Percentiles rank a stretch among this genome's conserved stretches.
Conservation (phyloP, 2,329 filamentous ascomycete species). For the Clonostachys sp. region DNA sequence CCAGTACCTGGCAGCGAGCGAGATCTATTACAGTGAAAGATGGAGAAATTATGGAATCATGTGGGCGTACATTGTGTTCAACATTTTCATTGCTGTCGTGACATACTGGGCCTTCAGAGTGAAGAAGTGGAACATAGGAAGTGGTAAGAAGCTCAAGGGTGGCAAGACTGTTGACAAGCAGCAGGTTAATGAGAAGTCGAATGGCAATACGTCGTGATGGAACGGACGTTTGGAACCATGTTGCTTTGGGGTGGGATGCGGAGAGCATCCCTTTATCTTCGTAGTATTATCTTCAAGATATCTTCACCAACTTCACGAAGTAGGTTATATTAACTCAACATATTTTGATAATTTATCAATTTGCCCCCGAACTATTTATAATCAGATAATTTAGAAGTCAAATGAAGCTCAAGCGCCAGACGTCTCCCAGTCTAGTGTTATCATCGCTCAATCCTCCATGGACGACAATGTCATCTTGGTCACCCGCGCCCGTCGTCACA, state of each 20-base stretch:
- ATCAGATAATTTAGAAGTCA: too few relatives aligned
- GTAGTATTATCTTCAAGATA: too few relatives aligned
- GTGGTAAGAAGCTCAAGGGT: not conserved
- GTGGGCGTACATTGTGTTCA: conserved; percentile 63
- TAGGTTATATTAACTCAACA: too few relatives aligned
- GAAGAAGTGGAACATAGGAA: not conserved
- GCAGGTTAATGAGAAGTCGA: too few relatives aligned
- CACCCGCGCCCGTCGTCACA: conserved; percentile 6
- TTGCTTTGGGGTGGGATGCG: too few relatives aligned
- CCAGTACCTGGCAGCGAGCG: conserved; percentile 45
- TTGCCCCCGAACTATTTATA: too few relatives aligned
- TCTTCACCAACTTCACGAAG: too few relatives aligned
- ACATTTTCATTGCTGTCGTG: conserved; percentile 51
- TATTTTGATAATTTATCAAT: too few relatives aligned
- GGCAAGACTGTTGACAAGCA: too few relatives aligned
- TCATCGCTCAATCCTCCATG: conserved; percentile 31
- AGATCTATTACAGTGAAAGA: conserved; percentile 45
- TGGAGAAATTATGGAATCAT: conserved; percentile 71
- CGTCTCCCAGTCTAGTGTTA: conserved; percentile 29
- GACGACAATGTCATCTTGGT: conserved; percentile 18
- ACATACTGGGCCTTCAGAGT: conserved; percentile 52
- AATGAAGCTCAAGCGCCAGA: conserved; percentile 23
- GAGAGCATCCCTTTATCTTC: too few relatives aligned
- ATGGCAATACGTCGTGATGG: too few relatives aligned
- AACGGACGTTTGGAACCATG: too few relatives aligned